phyloP scores from a whole-genome alignment of 1,284 basidiomycete species.

The Rhodotorula sp. region DNA sequence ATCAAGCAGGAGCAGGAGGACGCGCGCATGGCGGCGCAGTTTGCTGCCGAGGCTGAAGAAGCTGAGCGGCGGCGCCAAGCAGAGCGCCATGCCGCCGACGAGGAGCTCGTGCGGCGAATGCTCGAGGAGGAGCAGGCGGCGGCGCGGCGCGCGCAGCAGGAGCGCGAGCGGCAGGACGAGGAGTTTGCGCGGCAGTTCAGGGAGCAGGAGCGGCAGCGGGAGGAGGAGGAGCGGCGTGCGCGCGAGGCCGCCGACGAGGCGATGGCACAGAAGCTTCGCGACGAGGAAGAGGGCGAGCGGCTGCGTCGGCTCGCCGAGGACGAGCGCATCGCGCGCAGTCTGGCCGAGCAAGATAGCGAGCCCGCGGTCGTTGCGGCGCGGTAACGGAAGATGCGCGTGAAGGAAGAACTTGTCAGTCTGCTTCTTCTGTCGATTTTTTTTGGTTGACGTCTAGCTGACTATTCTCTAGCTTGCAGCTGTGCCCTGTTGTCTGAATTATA shows the following conservation, averaged over 20 bases:
- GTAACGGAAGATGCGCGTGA: background rate
- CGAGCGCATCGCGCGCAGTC: slow-evolving; percentile 25
- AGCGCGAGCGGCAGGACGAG: slow-evolving; percentile 24
- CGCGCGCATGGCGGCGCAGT: slow-evolving; percentile 13
- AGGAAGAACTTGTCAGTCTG: background rate
- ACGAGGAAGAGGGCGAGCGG: slow-evolving; percentile 16
- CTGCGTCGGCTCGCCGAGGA: slow-evolving; percentile 16
- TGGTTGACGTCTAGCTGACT: too few relatives aligned
- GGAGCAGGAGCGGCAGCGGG: slow-evolving; percentile 12
- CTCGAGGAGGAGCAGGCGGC: slow-evolving; percentile 12
- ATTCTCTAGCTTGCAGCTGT: too few relatives aligned
- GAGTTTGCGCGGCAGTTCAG: slow-evolving; percentile 25
- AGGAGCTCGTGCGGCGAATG: slow-evolving; percentile 21
- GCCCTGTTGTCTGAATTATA: too few relatives aligned
- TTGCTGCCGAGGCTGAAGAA: slow-evolving; percentile 19
- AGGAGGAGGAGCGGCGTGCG: slow-evolving; percentile 12
- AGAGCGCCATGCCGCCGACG: slow-evolving; percentile 13
- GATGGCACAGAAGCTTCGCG: slow-evolving; percentile 1
- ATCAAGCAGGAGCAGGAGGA: slow-evolving; percentile 25
- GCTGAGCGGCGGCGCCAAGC: slow-evolving; percentile 9
- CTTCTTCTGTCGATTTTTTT: too few relatives aligned
- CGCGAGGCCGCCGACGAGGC: slow-evolving; percentile 21
- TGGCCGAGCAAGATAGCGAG: slow-evolving; percentile 17
- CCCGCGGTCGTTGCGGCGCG: background rate
- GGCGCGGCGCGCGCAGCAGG: slow-evolving; percentile 3